Conservation (phyloP, 345 rosid genomes). For the Hibiscus tridactylites region DNA sequence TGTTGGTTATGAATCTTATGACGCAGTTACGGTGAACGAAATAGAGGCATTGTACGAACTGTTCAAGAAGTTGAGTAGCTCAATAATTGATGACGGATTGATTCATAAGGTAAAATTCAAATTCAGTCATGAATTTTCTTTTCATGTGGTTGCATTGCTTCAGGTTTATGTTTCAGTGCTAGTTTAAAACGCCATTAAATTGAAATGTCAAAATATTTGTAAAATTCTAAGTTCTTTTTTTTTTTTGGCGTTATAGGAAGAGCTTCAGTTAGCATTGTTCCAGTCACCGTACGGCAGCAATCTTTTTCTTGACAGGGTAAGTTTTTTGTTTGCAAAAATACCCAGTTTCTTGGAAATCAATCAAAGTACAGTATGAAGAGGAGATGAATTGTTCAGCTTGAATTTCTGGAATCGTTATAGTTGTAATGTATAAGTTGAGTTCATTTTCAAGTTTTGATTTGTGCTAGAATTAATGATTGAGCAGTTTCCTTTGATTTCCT, state of each 20-base stretch:
- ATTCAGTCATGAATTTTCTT: background rate
- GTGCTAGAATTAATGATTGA: too few relatives aligned
- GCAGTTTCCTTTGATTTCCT: background rate
- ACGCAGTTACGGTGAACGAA: slow-evolving; percentile 49
- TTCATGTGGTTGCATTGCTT: too few relatives aligned
- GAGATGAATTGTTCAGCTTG: background rate
- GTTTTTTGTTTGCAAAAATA: background rate
- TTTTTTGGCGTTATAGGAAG: slow-evolving; percentile 50
- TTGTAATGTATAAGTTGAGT: background rate
- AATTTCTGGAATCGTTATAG: background rate
- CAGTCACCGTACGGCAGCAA: slow-evolving; percentile 51
- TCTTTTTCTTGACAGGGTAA: slow-evolving; percentile 86
- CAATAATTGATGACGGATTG: slow-evolving; percentile 46
- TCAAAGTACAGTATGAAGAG: background rate
- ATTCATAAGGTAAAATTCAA: slow-evolving; percentile 49
- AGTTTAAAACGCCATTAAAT: background rate
- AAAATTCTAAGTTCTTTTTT: background rate
- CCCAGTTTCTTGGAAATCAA: background rate
- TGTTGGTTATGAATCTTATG: background rate
- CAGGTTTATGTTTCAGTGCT: too few relatives aligned
- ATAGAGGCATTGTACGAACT: slow-evolving; percentile 49
- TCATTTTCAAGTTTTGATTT: background rate
- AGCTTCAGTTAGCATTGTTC: slow-evolving; percentile 70
- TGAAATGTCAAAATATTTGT: background rate
- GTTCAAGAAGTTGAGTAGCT: slow-evolving; percentile 46